phyloP scores from a whole-genome alignment of 192 early-diverging fungal species.

The Diversispora eburnea region DNA sequence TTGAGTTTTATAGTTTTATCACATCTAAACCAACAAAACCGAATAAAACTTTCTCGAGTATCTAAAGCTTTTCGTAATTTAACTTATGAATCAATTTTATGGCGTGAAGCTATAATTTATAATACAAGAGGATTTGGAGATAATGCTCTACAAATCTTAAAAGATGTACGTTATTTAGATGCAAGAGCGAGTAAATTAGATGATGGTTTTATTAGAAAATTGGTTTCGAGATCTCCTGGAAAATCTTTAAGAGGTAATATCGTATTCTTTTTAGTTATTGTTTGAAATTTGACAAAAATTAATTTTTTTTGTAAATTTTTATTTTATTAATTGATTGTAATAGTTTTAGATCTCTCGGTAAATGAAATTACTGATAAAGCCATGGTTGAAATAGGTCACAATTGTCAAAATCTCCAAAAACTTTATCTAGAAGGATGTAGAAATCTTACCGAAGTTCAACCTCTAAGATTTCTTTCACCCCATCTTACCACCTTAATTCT shows the following conservation, averaged over 20 bases:
- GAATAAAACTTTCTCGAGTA: neutral
- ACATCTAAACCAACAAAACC: neutral
- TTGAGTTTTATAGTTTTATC: slow-evolving; percentile 5
- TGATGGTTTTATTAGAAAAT: neutral
- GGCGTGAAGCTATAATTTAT: slow-evolving; percentile 7
- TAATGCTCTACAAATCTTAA: neutral
- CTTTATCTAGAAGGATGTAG: slow-evolving; percentile 15
- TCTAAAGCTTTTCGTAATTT: neutral
- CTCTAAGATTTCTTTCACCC: neutral
- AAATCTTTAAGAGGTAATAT: slow-evolving; percentile 8
- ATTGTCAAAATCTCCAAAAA: slow-evolving; percentile 11
- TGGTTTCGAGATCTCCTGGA: neutral
- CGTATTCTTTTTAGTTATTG: neutral
- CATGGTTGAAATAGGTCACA: neutral
- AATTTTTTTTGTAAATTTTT: neutral
- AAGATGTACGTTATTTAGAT: neutral
- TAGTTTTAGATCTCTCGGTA: slow-evolving; percentile 21
- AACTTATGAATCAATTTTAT: neutral
- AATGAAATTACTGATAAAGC: neutral
- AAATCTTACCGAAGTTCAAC: slow-evolving; percentile 1
- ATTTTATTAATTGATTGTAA: neutral
- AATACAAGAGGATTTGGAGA: slow-evolving; percentile 1
- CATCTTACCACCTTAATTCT: neutral
- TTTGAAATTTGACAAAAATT: neutral
- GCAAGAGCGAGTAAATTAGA: neutral